These are phyloP conservation scores for Didymella arachidicola DNA, from an alignment of 2,329 filamentous ascomycete genomes.

Conservation along the genomic window DNA sequence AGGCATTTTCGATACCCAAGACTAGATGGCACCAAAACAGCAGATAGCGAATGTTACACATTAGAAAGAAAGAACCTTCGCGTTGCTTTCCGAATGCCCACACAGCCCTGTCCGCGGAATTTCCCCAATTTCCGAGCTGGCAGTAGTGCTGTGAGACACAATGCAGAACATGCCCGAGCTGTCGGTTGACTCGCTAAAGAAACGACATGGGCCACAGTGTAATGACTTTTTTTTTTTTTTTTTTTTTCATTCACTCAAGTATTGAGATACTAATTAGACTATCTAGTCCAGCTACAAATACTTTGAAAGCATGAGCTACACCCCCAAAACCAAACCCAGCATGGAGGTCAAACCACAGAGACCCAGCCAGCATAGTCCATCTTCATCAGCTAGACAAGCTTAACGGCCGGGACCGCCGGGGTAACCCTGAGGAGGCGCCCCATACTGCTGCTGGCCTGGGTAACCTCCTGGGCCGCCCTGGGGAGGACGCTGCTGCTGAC, in stretches of 20 bases:
- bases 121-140: background rate
- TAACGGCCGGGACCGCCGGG: slow-evolving; percentile 19
- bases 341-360: background rate
- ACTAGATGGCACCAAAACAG: slow-evolving; percentile 4
- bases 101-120: too few relatives aligned
- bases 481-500: slow-evolving; percentile 33
- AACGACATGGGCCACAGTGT: background rate
- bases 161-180: background rate
- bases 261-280: background rate
- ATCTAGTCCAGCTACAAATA: background rate
- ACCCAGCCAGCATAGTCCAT: background rate
- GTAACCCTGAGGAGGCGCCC: slow-evolving; percentile 29
- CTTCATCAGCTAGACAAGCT: background rate
- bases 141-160: background rate
- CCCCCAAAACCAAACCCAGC: background rate
- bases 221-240: background rate
- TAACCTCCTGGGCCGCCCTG: slow-evolving; percentile 34
- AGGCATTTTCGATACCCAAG: slow-evolving; percentile 4
- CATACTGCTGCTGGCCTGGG: slow-evolving; percentile 35
- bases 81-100: background rate
- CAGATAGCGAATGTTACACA: background rate
- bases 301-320: background rate
- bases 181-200: background rate
- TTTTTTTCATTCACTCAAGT: background rate
- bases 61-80: background rate